Percentiles rank a stretch among this genome's conserved stretches.
Evolutionary conservation across 768 basidiomycete genomes (phyloP).

Genomic region (Boletus coccyginus): DNA sequence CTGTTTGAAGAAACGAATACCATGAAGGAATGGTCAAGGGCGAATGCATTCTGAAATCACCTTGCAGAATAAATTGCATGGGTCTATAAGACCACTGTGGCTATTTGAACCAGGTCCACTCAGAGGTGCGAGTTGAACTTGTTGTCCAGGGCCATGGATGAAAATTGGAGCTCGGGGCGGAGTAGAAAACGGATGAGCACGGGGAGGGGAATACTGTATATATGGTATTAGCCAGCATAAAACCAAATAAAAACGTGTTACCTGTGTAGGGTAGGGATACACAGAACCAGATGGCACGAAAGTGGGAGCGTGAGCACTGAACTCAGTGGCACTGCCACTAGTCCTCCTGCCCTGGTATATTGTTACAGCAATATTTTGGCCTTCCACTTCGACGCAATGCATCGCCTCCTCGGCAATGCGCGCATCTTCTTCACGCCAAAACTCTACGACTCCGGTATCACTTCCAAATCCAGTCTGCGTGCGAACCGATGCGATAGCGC

Average conservation of each 20-base stretch:
- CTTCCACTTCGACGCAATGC: slow-evolving; percentile 82
- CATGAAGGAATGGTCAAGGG: background rate
- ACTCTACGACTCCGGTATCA: slow-evolving; percentile 79
- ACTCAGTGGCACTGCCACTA: slow-evolving; percentile 56
- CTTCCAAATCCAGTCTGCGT: slow-evolving; percentile 72
- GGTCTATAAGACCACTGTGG: slow-evolving; percentile 86
- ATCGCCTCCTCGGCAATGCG: slow-evolving; percentile 73
- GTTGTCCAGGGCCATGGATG: slow-evolving; percentile 86
- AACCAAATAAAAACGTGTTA: slow-evolving; percentile 24
- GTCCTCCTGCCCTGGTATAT: slow-evolving; percentile 67
- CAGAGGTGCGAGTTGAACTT: slow-evolving; percentile 79
- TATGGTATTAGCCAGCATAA: slow-evolving; percentile 1
- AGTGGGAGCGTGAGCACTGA: slow-evolving; percentile 69
- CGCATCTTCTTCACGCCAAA: slow-evolving; percentile 86
- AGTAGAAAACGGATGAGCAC: slow-evolving; percentile 47
- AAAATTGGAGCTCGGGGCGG: slow-evolving; percentile 46
- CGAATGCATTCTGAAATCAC: slow-evolving; percentile 34
- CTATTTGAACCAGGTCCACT: slow-evolving; percentile 75
- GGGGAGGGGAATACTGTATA: slow-evolving; percentile 66
- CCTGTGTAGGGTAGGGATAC: slow-evolving; percentile 64
- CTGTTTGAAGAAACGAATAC: slow-evolving; percentile 36
- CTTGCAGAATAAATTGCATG: slow-evolving; percentile 89
- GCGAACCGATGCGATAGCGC: slow-evolving; percentile 77
- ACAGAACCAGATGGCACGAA: slow-evolving; percentile 73
- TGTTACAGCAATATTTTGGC: slow-evolving; percentile 82